Evolutionary conservation across 208 protist species (phyloP).

Genomic region (Trypanosoma scelopori): DNA sequence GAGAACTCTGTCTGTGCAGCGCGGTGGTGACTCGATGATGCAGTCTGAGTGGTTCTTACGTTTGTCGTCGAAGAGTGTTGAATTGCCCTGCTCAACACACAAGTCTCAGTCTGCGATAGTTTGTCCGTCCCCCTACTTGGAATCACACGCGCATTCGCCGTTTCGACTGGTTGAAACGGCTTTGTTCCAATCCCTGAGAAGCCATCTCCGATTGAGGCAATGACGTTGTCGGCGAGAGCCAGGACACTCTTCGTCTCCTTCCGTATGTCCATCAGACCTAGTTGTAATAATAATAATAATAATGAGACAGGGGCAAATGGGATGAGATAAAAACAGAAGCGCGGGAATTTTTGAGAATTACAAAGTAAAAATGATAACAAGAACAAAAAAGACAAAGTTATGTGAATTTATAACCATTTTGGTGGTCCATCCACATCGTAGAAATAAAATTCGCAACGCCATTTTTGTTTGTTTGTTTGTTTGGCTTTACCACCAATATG

Average conservation of each 20-base stretch:
- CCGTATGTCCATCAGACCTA: constrained; percentile 12
- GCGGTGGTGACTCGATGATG: not conserved
- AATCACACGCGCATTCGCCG: not conserved
- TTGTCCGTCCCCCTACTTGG: constrained; percentile 6
- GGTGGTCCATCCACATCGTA: too few species aligned
- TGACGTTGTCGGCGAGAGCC: constrained; percentile 28
- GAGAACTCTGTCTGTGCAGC: constrained; percentile 8
- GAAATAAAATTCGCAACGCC: too few species aligned
- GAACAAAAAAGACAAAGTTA: too few species aligned
- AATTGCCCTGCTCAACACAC: constrained; percentile 1
- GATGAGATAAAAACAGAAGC: too few species aligned
- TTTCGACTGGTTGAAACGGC: not conserved
- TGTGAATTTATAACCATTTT: too few species aligned
- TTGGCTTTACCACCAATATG: too few species aligned
- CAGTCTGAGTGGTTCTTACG: constrained; percentile 6
- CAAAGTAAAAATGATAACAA: too few species aligned
- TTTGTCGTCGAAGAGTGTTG: constrained; percentile 4
- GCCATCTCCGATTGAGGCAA: constrained; percentile 14
- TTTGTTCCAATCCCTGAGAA: not conserved
- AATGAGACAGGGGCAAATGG: constrained; percentile 17
- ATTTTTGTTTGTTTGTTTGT: too few species aligned
- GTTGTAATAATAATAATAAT: not conserved
- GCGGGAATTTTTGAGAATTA: too few species aligned
- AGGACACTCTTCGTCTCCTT: constrained; percentile 22
- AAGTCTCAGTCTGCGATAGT: constrained; percentile 15